Base-by-base conservation (phyloP, 306 rosid genomes). In the Echinosophora koreensis region DNA sequence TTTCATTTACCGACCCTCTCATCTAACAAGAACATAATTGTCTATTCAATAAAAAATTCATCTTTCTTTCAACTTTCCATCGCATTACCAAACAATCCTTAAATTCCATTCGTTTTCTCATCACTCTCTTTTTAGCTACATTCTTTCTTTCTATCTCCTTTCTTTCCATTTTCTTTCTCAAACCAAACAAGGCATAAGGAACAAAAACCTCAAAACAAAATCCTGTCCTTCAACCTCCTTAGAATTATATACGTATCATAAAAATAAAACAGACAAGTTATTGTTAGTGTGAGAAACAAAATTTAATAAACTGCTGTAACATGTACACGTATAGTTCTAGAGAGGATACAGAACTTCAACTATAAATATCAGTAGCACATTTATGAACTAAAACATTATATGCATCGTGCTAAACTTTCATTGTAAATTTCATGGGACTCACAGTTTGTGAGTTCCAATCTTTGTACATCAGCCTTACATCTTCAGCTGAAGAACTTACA, bases 401-500 rank as follows among this genome's bases (percentile, higher is more conserved):
- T 44, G 13, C 71, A 18, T 65, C 35, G 3, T 4, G 16, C 10
- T 15, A 37, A 59, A 30, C 41, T 61, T 61, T 14, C 28, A 64
- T 18, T 14, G 35, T n/a, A 0, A 46, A 64, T 42, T 51, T 51
- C 69, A 46, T n/a, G 22, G 63, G 49, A 73, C n/a, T 12, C 66
- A 8, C 54, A 22, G 17, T 34, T 74, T 73, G 41, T 39, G 56
- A 51, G 74, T 68, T 8, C 71, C 63, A 70, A 32, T 70, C 65
- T 66, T 47, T 54, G 34, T 38, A 52, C 69, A 75, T 52, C 71
- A 74, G 16, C 66, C 58, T 71, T 62, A 44, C 63, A 54, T 9
- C 50, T 44, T 44, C 50, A 11, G 50, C 3, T 13, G 47, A 27
- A 41, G 49, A 74, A 13, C 41, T 27, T 71, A 18, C 52, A 56